Evolutionary conservation across 768 basidiomycete genomes (phyloP), one percentile per base, ranked within the genome.

Genomic region (Agaricus bisporus): DNA sequence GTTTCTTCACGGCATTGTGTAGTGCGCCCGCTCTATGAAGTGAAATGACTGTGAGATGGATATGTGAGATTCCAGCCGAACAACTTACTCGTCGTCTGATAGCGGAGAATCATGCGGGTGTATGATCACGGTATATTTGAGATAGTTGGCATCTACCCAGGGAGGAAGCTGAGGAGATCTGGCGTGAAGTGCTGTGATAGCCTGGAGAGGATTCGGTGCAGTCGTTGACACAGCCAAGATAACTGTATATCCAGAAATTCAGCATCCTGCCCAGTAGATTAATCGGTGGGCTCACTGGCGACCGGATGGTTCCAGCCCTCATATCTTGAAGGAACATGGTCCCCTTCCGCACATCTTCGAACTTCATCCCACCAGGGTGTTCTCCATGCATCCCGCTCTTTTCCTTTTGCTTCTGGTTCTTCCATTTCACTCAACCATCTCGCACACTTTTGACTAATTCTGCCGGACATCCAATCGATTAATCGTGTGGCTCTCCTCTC

Each of bases 341-440:
- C 88, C 0, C 87, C 88, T 63, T 92, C 86, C 1, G 78, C 75
- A 65, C 91, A 93, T 10, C 81, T 76, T 60, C 77, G 74, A 37
- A 93, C 74, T 64, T 93, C 91, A 58, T 90, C 86, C 91, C 91
- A 93, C 91, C 91, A 93, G 1, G 89, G 90, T 9, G 87, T 82
- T 47, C 79, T 71, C 41, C 70, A 51, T 1, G 60, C 45, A 39
- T 77, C 70, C 36, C 66, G 69, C 42, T 76, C 73, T 10, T 70
- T 72, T 43, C 75, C 77, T 14, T 71, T 64, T 14, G 54, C 54
- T 1, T 54, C 70, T 3, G 68, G 55, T 28, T 67, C 72, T 55
- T 87, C 81, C 41, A 83, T 63, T 61, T 87, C 82, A 39, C 83
- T 80, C 28, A 88, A 76, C 91, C 91, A 93, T 63, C 75, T 79